phyloP scores from a whole-genome alignment of 2,329 filamentous ascomycete genomes.

The Aquanectria penicillioides region DNA sequence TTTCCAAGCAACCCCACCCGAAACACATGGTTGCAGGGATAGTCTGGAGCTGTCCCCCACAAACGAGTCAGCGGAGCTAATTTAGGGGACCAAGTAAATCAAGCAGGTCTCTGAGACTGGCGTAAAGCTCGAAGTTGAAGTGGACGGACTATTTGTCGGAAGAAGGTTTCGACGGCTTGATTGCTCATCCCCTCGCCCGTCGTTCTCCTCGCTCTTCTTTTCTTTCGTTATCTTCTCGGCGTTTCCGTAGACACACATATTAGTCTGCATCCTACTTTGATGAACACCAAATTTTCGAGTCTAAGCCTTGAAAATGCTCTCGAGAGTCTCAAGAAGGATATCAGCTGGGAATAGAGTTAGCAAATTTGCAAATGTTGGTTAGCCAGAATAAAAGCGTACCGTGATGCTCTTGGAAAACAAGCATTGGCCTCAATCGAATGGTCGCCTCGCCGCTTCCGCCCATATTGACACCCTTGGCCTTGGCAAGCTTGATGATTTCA shows the following conservation, averaged over 20 bases:
- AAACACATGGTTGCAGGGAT: slow-evolving; percentile 3
- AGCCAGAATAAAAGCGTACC: slow-evolving; percentile 1
- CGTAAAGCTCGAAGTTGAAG: too few species aligned
- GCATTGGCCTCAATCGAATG: slow-evolving; percentile 84
- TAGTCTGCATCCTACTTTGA: too few species aligned
- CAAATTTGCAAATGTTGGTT: too few species aligned
- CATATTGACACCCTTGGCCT: slow-evolving; percentile 83
- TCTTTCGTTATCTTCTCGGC: too few species aligned
- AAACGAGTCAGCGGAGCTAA: too few species aligned
- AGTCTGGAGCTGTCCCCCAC: not conserved
- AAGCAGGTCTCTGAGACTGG: too few species aligned
- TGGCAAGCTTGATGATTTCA: slow-evolving; percentile 79
- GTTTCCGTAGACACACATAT: too few species aligned
- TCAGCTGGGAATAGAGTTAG: slow-evolving; percentile 61
- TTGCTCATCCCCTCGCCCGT: too few species aligned
- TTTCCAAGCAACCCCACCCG: not conserved
- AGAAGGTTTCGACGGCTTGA: too few species aligned
- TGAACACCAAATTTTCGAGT: not conserved
- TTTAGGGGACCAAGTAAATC: too few species aligned
- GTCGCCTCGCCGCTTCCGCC: slow-evolving; percentile 81
- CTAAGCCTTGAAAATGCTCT: slow-evolving; percentile 71
- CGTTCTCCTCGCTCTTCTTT: too few species aligned
- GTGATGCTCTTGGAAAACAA: slow-evolving; percentile 90
- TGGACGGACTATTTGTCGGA: too few species aligned
- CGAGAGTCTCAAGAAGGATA: slow-evolving; percentile 78